Evolutionary conservation across 202 grass and related monocot genomes (phyloP), one percentile per base, ranked within the genome.

Genomic region (Brachypodium distachyon): DNA sequence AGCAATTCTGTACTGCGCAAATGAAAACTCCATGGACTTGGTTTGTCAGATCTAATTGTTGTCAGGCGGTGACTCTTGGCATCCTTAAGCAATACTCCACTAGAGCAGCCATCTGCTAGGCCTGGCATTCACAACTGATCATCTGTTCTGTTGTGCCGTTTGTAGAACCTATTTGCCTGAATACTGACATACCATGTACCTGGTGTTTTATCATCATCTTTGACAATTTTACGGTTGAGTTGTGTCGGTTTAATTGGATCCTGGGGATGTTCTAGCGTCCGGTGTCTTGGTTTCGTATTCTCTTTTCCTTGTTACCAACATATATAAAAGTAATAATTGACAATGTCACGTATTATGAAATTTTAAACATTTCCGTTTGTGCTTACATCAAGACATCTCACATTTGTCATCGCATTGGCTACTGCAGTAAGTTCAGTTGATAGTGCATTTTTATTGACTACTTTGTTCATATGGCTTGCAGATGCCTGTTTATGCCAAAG

Each of bases 401-500:
- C 9, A 9, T 31, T 26, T 44, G 12, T 9, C 61, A 37, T 64
- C 12, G 3, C 23, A 27, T 4, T 60, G 25, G 16, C 13, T 9
- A 6, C 13, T 9, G 9, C 13, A 1, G 6, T 37, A 26, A 48
- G 27, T 67, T 75, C 23, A 42, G 21, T 64, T 14, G 0, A 27
- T 47, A 40, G n/a, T n/a, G n/a, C 55, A 64, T 49, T 9, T 19
- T 34, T 17, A 23, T 33, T 70, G 70, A 83, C n/a, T 38, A 16
- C 3, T 51, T 42, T 11, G 25, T 57, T 77, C 19, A 36, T 58
- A 32, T 77, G 8, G 7, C 49, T 82, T 78, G 63, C 91, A 98
- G 95, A 92, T 90, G 81, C 77, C 95, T 33, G 70, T 98, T 23
- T 98, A 98, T 66, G 82, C 91, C 40, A 92, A 90, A 86, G 95